A percentile compares a stretch with the other conserved stretches of the same genome.
Conservation (phyloP, 2,329 filamentous ascomycete genomes). For the Pleurostoma richardsiae region DNA sequence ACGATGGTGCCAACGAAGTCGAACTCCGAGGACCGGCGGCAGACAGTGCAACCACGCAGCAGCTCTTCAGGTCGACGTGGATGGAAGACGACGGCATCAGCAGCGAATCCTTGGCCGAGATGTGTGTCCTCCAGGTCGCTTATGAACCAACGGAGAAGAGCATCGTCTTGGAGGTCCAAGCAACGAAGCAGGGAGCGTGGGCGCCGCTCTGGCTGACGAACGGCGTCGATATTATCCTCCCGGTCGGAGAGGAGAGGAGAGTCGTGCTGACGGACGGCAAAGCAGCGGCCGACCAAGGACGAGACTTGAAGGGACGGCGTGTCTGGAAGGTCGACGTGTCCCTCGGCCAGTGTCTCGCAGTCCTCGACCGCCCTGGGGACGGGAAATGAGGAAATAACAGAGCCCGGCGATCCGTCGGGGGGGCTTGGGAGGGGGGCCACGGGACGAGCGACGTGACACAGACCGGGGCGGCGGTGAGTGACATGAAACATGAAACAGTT, state of each 20-base stretch:
- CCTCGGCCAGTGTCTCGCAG: neutral
- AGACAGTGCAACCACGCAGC: neutral
- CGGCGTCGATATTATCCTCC: constrained; percentile 19
- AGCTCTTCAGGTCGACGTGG: constrained; percentile 18
- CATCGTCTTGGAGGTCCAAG: constrained; percentile 12
- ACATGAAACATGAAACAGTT: too few species aligned
- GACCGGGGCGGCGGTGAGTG: too few species aligned
- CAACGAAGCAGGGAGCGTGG: constrained; percentile 13
- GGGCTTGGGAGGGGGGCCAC: too few species aligned
- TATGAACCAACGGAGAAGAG: constrained; percentile 12
- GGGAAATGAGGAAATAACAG: too few species aligned
- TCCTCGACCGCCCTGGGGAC: neutral
- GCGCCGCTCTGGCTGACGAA: constrained; percentile 20
- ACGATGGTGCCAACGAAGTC: constrained; percentile 6
- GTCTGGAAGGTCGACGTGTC: constrained; percentile 7
- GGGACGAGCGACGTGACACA: too few species aligned
- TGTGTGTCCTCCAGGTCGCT: constrained; percentile 12
- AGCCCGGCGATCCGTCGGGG: too few species aligned
- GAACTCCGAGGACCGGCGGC: neutral
- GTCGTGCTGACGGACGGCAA: constrained; percentile 8
- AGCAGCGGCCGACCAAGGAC: constrained; percentile 7
- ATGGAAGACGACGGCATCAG: constrained; percentile 25
- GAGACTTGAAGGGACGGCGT: constrained; percentile 8
- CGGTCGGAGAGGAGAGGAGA: constrained; percentile 22
- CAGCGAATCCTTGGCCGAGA: constrained; percentile 14